Percentiles rank a stretch among this genome's conserved stretches.
Conservation (phyloP, 345 rosid species). For the Linum trigynum region DNA sequence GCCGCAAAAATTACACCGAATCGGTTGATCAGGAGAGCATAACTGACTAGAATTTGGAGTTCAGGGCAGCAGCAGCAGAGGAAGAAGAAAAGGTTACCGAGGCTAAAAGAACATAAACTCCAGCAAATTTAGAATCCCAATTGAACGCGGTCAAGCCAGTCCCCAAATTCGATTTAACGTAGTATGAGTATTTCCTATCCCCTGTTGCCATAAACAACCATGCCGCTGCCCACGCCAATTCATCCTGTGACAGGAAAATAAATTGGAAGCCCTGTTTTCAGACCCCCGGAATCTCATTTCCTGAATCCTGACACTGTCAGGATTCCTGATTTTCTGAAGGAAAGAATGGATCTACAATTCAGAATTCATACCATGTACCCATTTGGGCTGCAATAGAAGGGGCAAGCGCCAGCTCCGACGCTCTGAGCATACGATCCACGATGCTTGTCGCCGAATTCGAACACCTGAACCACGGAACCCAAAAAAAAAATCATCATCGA, state of each 20-base stretch:
- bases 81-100: neutral
- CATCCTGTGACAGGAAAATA: neutral
- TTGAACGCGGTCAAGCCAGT: neutral
- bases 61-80: no score
- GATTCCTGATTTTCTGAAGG: neutral
- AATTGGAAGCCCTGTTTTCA: no score
- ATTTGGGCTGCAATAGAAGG: neutral
- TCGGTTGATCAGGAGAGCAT: no score
- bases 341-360: no score
- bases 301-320: neutral
- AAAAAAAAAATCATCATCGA: no score
- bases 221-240: constrained; percentile 5
- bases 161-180: neutral
- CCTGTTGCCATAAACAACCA: constrained; percentile 4
- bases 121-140: neutral
- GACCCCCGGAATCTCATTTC: neutral
- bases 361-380: neutral
- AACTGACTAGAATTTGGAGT: no score
- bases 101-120: neutral
- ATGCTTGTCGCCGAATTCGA: neutral
- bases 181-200: neutral
- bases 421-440: neutral
- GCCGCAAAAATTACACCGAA: no score
- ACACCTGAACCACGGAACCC: neutral
- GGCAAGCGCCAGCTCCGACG: neutral